phyloP scores from a whole-genome alignment of 805 yeast species.

The Metschnikowia aberdeeniae region DNA sequence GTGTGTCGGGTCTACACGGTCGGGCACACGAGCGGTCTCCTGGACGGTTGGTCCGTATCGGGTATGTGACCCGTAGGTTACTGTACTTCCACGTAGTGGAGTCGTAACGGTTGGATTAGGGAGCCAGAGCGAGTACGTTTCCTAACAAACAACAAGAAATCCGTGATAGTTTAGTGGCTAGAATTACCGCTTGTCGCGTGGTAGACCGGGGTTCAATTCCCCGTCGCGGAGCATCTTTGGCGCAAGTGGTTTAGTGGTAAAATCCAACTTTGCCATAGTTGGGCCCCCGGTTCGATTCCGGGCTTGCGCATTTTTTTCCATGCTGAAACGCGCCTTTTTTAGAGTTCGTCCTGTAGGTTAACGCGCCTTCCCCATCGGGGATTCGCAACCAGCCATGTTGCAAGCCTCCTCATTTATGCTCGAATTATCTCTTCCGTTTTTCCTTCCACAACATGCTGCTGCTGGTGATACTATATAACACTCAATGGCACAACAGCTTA shows the following conservation, averaged over 20 bases:
- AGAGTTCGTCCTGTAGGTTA: not conserved
- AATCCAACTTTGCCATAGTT: slow-evolving; percentile 21
- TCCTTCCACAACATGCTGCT: slow-evolving; percentile 1
- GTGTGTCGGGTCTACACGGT: too few species aligned
- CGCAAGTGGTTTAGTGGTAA: slow-evolving; percentile 22
- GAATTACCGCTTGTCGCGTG: slow-evolving; percentile 19
- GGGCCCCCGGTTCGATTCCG: slow-evolving; percentile 23
- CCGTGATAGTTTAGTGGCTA: slow-evolving; percentile 19
- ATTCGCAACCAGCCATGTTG: slow-evolving; percentile 3
- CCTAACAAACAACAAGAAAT: slow-evolving; percentile 2
- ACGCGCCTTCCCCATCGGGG: not conserved
- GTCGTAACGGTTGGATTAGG: too few species aligned
- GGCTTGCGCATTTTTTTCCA: slow-evolving; percentile 18
- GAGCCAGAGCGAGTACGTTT: too few species aligned
- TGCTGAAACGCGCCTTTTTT: not conserved
- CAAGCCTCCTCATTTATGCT: not conserved
- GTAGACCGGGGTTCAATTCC: slow-evolving; percentile 19
- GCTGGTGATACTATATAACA: slow-evolving; percentile 11
- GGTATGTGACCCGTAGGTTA: too few species aligned
- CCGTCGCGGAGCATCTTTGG: slow-evolving; percentile 16
- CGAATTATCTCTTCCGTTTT: not conserved
- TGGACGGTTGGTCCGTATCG: too few species aligned
- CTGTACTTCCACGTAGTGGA: too few species aligned
- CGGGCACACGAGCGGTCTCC: too few species aligned
- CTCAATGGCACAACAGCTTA: slow-evolving; percentile 9